phyloP scores from a whole-genome alignment of 257 asterid genomes.

The Voacanga thouarsii region DNA sequence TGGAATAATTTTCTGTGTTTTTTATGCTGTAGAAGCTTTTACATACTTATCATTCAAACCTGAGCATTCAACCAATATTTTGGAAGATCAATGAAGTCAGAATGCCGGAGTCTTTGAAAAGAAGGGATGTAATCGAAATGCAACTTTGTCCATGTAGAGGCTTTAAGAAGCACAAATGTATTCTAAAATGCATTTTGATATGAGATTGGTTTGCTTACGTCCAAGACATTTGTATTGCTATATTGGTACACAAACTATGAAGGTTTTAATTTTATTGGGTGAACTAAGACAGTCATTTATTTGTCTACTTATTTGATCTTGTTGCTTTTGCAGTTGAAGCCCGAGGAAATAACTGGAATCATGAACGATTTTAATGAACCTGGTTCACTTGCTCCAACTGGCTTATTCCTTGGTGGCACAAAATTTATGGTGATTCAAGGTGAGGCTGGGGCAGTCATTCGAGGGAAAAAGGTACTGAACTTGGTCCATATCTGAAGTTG shows the following conservation, averaged over 20 bases:
- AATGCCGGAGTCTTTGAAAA: not conserved
- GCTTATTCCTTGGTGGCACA: conserved; percentile 59
- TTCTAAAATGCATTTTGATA: not conserved
- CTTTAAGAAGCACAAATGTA: too few relatives aligned
- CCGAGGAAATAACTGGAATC: conserved; percentile 49
- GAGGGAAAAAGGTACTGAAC: conserved; percentile 70
- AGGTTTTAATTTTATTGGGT: not conserved
- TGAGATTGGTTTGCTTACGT: not conserved
- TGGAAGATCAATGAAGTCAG: not conserved
- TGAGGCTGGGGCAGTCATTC: conserved; percentile 60
- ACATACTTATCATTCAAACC: not conserved
- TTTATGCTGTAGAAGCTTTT: too few relatives aligned
- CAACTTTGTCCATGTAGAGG: not conserved
- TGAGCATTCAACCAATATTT: not conserved
- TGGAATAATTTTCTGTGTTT: not conserved
- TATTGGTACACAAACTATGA: not conserved
- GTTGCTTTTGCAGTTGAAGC: conserved; percentile 46
- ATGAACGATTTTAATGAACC: conserved; percentile 57
- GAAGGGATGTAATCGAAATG: not conserved
- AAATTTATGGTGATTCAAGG: conserved; percentile 82
- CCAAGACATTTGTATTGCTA: not conserved
- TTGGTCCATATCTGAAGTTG: not conserved
- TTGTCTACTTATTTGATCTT: conserved; percentile 6
- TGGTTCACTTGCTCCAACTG: conserved; percentile 72
- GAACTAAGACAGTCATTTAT: not conserved